Percentiles rank a stretch among this genome's conserved stretches.
phyloP scores from a whole-genome alignment of 2,329 filamentous ascomycete genomes.

The Bipolaris cookei region DNA sequence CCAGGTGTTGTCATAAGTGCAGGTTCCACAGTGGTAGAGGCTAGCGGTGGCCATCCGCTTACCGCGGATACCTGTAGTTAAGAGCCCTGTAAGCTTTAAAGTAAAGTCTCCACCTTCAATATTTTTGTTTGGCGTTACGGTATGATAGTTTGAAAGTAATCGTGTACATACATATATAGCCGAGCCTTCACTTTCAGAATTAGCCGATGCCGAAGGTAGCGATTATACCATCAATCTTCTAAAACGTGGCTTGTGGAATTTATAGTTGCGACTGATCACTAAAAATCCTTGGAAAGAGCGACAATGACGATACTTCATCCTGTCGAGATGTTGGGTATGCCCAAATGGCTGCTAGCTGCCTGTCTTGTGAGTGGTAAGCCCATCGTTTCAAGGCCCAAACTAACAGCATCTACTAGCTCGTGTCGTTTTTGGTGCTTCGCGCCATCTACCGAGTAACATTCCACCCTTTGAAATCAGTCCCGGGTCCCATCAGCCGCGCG shows the following conservation, averaged over 20 bases:
- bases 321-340: background rate
- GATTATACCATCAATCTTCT: background rate
- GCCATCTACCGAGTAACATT: constrained; percentile 26
- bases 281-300: background rate
- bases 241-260: background rate
- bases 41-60: background rate
- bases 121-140: background rate
- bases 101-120: too few relatives aligned
- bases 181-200: background rate
- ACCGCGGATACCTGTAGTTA: background rate
- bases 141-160: background rate
- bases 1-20: background rate
- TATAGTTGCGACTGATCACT: background rate
- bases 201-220: background rate
- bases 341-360: background rate
- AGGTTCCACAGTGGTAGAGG: background rate
- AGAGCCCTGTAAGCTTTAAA: background rate
- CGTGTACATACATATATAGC: background rate
- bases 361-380: background rate
- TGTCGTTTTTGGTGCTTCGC: background rate
- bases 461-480: constrained; percentile 28
- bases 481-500: constrained; percentile 34
- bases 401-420: background rate
- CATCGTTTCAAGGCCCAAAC: background rate
- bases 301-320: background rate